Evolutionary conservation across 2,329 filamentous ascomycete species (phyloP), one percentile per base, ranked within the genome.

Genomic region (Fusarium buxicola): DNA sequence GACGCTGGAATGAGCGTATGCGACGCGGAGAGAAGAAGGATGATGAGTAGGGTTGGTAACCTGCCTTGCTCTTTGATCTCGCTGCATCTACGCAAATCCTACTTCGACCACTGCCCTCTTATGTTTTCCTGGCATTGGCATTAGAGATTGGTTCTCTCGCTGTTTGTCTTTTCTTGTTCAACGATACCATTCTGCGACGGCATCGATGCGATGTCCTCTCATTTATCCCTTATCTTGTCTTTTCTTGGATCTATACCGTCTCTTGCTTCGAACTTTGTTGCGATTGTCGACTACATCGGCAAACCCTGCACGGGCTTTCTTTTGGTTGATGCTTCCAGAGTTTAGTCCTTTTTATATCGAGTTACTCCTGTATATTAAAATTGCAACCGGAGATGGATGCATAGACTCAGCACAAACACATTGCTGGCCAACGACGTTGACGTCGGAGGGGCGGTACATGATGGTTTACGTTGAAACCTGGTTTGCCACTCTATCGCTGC

Each of bases 1-100:
- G 92, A 67, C 84, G 81, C 71, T 93, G 89, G 86, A 82, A 83
- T 52, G 88, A 91, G 65, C 79, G 86, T 56, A 82, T 81, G 69
- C 69, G 76, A 73, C 75, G 73, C 40, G 73, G 69, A 39, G 69
- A 69, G 60, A 70, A 70, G 58, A 72, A 68, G 36, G 69, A 69
- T 15, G 73, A 76, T 13, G 72, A 74, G 18, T 72, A 67, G 51
- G 58, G 12, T 32, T 41, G 9, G 24, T 35, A 30, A 36, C 6
- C 31, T 24, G 12, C 8, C 36, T 12, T 18, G 34, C 38, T 41
- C 28, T 27, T 40, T 38, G 45, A 35, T n/a, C 32, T 48, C 30
- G 30, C 44, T 18, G 45, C 31, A n/a, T n/a, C 55, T 41, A 36
- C 30, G 34, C 36, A 56, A 50, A 28, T 24, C 52, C 39, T 34